Percentiles rank a stretch among this genome's conserved stretches.
phyloP scores from a whole-genome alignment of 306 rosid species.

The Cyclanthera cordifolia region DNA sequence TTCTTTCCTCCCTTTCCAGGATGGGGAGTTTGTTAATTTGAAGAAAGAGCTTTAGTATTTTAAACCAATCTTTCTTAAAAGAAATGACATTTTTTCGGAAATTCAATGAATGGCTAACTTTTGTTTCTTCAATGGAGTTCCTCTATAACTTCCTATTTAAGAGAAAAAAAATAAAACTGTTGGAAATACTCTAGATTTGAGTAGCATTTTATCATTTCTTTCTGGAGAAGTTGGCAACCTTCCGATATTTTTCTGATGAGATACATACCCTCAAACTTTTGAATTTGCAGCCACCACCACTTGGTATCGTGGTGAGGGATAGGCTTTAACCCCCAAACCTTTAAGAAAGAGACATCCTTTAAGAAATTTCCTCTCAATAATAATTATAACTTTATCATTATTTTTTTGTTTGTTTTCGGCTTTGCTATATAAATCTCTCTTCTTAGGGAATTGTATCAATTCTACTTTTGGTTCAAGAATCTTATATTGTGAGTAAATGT shows the following conservation, averaged over 20 bases:
- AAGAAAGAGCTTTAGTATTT: background rate
- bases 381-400: background rate
- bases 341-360: background rate
- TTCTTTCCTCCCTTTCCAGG: background rate
- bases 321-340: background rate
- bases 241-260: background rate
- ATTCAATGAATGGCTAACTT: background rate
- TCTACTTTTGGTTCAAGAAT: constrained; percentile 1
- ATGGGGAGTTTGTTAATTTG: background rate
- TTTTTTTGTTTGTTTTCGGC: constrained; percentile 3
- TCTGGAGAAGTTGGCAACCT: constrained; percentile 6
- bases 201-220: background rate
- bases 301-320: background rate
- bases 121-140: background rate
- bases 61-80: background rate
- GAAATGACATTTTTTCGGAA: background rate
- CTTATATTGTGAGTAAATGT: constrained; percentile 12
- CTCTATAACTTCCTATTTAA: background rate
- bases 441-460: background rate
- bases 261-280: background rate
- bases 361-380: background rate
- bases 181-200: background rate
- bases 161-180: background rate
- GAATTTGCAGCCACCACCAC: background rate
- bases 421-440: background rate